These are phyloP conservation scores for Parsonsia alboflavescens DNA, from an alignment of 257 asterid genomes.

Conservation along the genomic window DNA sequence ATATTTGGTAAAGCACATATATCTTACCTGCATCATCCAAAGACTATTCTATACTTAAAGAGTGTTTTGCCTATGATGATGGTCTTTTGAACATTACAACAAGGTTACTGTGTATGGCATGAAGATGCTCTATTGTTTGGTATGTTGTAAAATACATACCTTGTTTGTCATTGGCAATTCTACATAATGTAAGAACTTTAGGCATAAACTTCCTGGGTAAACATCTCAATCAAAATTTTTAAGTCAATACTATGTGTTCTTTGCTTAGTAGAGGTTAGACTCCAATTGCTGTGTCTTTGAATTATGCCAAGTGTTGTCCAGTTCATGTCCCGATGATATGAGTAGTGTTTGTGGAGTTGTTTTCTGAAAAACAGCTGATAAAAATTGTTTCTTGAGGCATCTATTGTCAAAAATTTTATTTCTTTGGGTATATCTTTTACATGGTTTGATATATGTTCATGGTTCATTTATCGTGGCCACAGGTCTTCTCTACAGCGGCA, in stretches of 20 bases:
- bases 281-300: background rate
- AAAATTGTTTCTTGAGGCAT: background rate
- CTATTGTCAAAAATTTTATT: background rate
- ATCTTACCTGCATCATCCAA: background rate
- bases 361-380: background rate
- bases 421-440: background rate
- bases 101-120: background rate
- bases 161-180: background rate
- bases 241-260: background rate
- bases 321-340: background rate
- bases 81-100: background rate
- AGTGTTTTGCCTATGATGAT: background rate
- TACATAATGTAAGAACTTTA: background rate
- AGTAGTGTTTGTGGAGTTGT: background rate
- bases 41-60: no score
- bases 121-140: background rate
- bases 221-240: background rate
- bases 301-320: background rate
- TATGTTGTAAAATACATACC: background rate
- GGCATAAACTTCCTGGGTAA: background rate
- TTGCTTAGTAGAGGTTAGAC: background rate
- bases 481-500: conserved; percentile 34
- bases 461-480: conserved; percentile 9
- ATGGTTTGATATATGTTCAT: background rate
- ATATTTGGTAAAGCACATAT: background rate